Conservation (phyloP, 2,329 filamentous ascomycete genomes). For the Macrophomina pseudophaseolina region DNA sequence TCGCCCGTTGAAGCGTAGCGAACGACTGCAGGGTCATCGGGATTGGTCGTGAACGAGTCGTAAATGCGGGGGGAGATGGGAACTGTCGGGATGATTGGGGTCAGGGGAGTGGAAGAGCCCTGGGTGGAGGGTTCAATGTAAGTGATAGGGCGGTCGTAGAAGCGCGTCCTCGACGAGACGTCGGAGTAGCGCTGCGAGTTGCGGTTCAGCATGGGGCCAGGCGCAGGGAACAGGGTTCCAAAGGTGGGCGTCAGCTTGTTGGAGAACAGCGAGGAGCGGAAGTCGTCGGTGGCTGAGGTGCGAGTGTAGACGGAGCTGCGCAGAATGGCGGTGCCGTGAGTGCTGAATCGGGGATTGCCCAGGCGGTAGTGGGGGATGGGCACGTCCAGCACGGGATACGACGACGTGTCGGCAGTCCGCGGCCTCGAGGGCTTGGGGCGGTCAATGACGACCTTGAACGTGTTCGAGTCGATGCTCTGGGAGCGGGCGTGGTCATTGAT, state of each 20-base stretch:
- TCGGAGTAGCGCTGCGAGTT: slow-evolving; percentile 43
- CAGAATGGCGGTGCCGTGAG: slow-evolving; percentile 75
- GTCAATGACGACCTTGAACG: slow-evolving; percentile 81
- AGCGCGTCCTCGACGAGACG: slow-evolving; percentile 31
- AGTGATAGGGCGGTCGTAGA: slow-evolving; percentile 34
- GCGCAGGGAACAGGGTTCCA: slow-evolving; percentile 50
- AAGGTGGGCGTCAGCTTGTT: slow-evolving; percentile 35
- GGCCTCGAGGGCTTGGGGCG: slow-evolving; percentile 66
- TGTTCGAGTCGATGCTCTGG: slow-evolving; percentile 65
- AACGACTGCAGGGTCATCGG: slow-evolving; percentile 81
- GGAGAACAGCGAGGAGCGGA: slow-evolving; percentile 67
- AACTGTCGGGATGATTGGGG: slow-evolving; percentile 43
- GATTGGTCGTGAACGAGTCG: slow-evolving; percentile 78
- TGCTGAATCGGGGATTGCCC: slow-evolving; percentile 80
- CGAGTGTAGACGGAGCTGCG: slow-evolving; percentile 77
- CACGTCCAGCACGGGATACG: slow-evolving; percentile 69
- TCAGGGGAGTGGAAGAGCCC: slow-evolving; percentile 38
- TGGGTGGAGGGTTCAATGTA: slow-evolving; percentile 43
- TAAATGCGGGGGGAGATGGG: slow-evolving; percentile 71
- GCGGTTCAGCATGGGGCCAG: slow-evolving; percentile 39
- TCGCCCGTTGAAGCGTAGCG: slow-evolving; percentile 77
- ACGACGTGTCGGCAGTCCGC: slow-evolving; percentile 64
- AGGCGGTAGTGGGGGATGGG: slow-evolving; percentile 84
- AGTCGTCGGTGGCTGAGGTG: slow-evolving; percentile 71
- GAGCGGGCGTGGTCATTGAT: slow-evolving; percentile 64